Conservation (phyloP, 345 rosid genomes). For the Diplotaxis tenuifolia region DNA sequence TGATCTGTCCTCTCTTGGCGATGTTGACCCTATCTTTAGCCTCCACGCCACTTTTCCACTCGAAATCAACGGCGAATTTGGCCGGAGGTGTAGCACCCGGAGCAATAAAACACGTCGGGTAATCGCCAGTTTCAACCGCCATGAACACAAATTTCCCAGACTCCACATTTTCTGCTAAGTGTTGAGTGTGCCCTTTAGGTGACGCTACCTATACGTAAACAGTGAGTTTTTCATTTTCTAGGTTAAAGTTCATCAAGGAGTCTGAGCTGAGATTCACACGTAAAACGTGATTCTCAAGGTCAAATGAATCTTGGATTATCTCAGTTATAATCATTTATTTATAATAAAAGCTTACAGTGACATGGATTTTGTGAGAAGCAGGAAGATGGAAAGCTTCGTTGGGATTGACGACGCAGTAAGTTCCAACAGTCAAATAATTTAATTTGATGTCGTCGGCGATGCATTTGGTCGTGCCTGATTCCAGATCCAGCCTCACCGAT, state of each 20-base stretch:
- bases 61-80: conserved; percentile 55
- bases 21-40: conserved; percentile 74
- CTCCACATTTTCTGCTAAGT: conserved; percentile 52
- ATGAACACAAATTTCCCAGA: conserved; percentile 74
- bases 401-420: conserved; percentile 56
- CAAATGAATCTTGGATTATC: background rate
- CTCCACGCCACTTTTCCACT: conserved; percentile 74
- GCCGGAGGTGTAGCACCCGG: conserved; percentile 36
- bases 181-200: conserved; percentile 54
- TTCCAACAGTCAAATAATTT: conserved; percentile 63
- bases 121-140: conserved; percentile 62
- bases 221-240: background rate
- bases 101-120: conserved; percentile 61
- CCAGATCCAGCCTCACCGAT: conserved; percentile 61
- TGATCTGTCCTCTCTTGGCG: conserved; percentile 70
- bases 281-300: background rate
- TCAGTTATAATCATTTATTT: background rate
- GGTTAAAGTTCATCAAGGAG: background rate
- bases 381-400: conserved; percentile 56
- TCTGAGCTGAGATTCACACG: background rate
- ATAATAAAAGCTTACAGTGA: conserved; percentile 44
- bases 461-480: conserved; percentile 65
- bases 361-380: conserved; percentile 52
- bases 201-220: conserved; percentile 53
- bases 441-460: conserved; percentile 74